Percentiles rank a stretch among this genome's conserved stretches.
phyloP scores from a whole-genome alignment of 2,329 filamentous ascomycete species.

The Lecanicillium sp. region DNA sequence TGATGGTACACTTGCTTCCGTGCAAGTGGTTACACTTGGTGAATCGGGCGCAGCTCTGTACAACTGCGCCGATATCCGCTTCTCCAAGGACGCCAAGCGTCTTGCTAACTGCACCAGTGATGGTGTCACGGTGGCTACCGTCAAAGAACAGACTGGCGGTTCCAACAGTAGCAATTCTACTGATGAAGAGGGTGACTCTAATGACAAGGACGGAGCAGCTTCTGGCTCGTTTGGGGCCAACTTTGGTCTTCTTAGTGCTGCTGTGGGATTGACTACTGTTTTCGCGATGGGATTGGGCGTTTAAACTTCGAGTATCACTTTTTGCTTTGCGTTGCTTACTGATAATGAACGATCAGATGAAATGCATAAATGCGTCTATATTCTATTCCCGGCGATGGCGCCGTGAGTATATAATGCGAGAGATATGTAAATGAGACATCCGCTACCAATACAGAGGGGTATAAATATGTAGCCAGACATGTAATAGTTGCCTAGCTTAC shows the following conservation, averaged over 20 bases:
- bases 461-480: no score
- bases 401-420: neutral
- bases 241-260: slow-evolving; percentile 21
- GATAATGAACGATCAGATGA: slow-evolving; percentile 1
- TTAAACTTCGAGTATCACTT: slow-evolving; percentile 16
- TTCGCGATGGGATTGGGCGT: slow-evolving; percentile 29
- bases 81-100: slow-evolving; percentile 42
- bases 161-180: slow-evolving; percentile 9
- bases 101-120: slow-evolving; percentile 26
- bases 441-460: no score
- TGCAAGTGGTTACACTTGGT: slow-evolving; percentile 62
- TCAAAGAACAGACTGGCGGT: slow-evolving; percentile 20
- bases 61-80: slow-evolving; percentile 68
- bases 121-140: slow-evolving; percentile 33
- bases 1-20: slow-evolving; percentile 55
- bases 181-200: slow-evolving; percentile 7
- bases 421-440: neutral
- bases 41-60: slow-evolving; percentile 54
- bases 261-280: slow-evolving; percentile 27
- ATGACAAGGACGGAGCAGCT: slow-evolving; percentile 13
- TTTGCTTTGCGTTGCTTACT: no score
- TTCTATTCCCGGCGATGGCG: neutral
- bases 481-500: no score
- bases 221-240: slow-evolving; percentile 15
- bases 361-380: slow-evolving; percentile 2